phyloP scores from a whole-genome alignment of 2,329 filamentous ascomycete genomes.

The Dendrostoma leiphaemia region DNA sequence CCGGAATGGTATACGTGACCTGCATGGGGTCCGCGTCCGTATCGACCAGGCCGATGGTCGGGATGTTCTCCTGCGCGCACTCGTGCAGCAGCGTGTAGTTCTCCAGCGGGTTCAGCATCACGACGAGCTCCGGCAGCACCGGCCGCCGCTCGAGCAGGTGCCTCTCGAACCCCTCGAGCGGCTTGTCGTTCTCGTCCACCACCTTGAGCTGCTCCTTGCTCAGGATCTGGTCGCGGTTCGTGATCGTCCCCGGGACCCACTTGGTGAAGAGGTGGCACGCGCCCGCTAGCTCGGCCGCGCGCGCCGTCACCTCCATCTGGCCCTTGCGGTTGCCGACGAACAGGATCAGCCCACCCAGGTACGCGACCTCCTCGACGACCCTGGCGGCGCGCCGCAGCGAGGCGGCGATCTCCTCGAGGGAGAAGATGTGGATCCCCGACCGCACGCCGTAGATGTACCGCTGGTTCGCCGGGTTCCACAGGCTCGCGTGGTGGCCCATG shows the following conservation, averaged over 20 bases:
- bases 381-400: slow-evolving; percentile 92
- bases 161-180: slow-evolving; percentile 59
- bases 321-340: slow-evolving; percentile 86
- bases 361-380: slow-evolving; percentile 83
- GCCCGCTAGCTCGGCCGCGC: slow-evolving; percentile 72
- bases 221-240: slow-evolving; percentile 90
- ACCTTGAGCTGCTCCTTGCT: slow-evolving; percentile 67
- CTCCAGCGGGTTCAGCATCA: slow-evolving; percentile 89
- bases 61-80: slow-evolving; percentile 82
- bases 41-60: slow-evolving; percentile 92
- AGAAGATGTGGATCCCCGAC: slow-evolving; percentile 88
- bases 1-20: slow-evolving; percentile 95
- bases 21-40: slow-evolving; percentile 89
- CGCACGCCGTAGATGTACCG: slow-evolving; percentile 92
- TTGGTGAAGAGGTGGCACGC: slow-evolving; percentile 89
- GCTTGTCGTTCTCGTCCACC: slow-evolving; percentile 70
- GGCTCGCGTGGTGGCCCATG: slow-evolving; percentile 83
- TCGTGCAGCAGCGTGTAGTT: slow-evolving; percentile 90
- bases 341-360: slow-evolving; percentile 78
- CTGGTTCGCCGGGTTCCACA: slow-evolving; percentile 94
- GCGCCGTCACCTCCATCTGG: slow-evolving; percentile 77
- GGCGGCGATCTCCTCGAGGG: slow-evolving; percentile 82
- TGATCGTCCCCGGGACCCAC: slow-evolving; percentile 90
- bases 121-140: slow-evolving; percentile 83
- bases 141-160: slow-evolving; percentile 63